Conservation (phyloP, 164 flowering plant genomes). For the Sextonia rubra region DNA sequence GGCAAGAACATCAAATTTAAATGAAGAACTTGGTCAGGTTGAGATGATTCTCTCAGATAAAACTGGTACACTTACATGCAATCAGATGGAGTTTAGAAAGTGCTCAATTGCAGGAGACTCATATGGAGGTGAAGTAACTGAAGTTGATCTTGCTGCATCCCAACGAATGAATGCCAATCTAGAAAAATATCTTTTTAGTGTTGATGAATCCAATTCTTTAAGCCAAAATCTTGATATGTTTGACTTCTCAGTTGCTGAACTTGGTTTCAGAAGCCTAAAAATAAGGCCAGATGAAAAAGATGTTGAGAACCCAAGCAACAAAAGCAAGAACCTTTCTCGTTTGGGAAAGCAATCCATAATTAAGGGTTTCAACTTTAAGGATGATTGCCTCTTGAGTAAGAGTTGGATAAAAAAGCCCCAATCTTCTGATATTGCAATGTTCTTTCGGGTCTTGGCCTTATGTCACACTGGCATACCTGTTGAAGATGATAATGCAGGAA, state of each 20-base stretch:
- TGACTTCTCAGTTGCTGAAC: slow-evolving; percentile 26
- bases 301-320: not conserved
- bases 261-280: slow-evolving; percentile 11
- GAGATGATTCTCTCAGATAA: slow-evolving; percentile 75
- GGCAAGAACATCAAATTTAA: slow-evolving; percentile 75
- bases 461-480: slow-evolving; percentile 78
- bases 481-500: slow-evolving; percentile 46
- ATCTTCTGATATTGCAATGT: slow-evolving; percentile 31
- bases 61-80: slow-evolving; percentile 81
- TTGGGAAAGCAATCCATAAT: slow-evolving; percentile 22
- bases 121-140: slow-evolving; percentile 63
- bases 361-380: slow-evolving; percentile 64
- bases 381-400: slow-evolving; percentile 52
- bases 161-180: slow-evolving; percentile 26
- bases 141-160: slow-evolving; percentile 56
- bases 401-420: slow-evolving; percentile 30
- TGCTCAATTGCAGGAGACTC: slow-evolving; percentile 62
- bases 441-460: slow-evolving; percentile 49
- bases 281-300: slow-evolving; percentile 17
- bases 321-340: slow-evolving; percentile 10
- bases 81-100: slow-evolving; percentile 78
- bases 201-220: slow-evolving; percentile 10
- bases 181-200: slow-evolving; percentile 21
- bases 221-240: slow-evolving; percentile 32
- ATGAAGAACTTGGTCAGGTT: slow-evolving; percentile 86